Evolutionary conservation across 2,329 filamentous ascomycete species (phyloP).

Genomic region (Colletotrichum destructivum): DNA sequence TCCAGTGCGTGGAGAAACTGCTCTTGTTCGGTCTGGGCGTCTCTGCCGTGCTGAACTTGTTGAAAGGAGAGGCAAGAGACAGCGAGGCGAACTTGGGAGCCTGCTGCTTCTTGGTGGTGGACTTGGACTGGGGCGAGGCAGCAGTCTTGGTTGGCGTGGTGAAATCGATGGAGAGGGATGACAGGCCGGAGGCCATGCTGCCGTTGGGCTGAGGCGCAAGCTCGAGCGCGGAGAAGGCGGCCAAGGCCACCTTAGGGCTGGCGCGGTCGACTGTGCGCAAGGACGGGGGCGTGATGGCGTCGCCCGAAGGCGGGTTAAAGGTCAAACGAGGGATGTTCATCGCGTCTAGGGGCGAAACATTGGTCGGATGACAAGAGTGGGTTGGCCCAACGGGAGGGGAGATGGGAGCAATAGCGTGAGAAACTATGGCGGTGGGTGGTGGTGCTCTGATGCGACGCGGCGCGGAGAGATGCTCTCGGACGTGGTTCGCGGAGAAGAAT

Average conservation of each 20-base stretch:
- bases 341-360: background rate
- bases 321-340: constrained; percentile 11
- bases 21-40: constrained; percentile 21
- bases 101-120: constrained; percentile 30
- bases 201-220: constrained; percentile 11
- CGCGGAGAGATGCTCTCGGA: background rate
- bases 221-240: constrained; percentile 15
- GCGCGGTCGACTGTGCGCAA: constrained; percentile 9
- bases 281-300: background rate
- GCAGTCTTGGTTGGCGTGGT: constrained; percentile 35
- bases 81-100: constrained; percentile 15
- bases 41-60: constrained; percentile 22
- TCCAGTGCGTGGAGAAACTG: background rate
- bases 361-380: background rate
- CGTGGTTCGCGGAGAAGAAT: background rate
- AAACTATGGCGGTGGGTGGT: constrained; percentile 29
- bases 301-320: constrained; percentile 24
- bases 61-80: constrained; percentile 18
- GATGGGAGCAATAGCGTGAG: constrained; percentile 8
- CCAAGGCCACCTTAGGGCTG: constrained; percentile 23
- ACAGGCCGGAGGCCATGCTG: constrained; percentile 3
- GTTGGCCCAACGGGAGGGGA: background rate
- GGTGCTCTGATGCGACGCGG: constrained; percentile 1
- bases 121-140: constrained; percentile 24
- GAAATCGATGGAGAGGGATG: constrained; percentile 22